Evolutionary conservation across 495 filamentous ascomycete genomes (phyloP).

Genomic region (Lentithecium fluviatile): DNA sequence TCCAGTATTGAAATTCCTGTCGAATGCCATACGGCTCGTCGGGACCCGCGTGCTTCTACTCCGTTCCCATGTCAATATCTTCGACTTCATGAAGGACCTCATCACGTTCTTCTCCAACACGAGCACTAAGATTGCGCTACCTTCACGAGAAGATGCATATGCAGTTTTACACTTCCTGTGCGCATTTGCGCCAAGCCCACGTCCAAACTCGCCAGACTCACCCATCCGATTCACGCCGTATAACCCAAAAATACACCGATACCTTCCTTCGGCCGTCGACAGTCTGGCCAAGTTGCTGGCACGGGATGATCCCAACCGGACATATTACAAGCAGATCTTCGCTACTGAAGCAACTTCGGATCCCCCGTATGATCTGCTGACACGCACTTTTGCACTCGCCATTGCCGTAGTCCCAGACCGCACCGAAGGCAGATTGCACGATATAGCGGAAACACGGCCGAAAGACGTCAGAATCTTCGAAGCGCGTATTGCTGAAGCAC

Average conservation of each 20-base stretch:
- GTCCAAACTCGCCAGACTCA: slow-evolving; percentile 38
- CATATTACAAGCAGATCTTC: slow-evolving; percentile 77
- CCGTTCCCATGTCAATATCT: slow-evolving; percentile 72
- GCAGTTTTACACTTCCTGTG: slow-evolving; percentile 86
- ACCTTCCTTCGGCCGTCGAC: slow-evolving; percentile 86
- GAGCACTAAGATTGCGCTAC: slow-evolving; percentile 73
- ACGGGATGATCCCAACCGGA: slow-evolving; percentile 88
- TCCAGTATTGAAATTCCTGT: slow-evolving; percentile 74
- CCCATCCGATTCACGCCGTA: slow-evolving; percentile 69
- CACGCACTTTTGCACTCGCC: slow-evolving; percentile 82
- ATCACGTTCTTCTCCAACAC: slow-evolving; percentile 86
- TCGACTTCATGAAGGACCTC: slow-evolving; percentile 96
- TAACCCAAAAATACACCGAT: slow-evolving; percentile 76
- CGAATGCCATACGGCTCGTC: slow-evolving; percentile 76
- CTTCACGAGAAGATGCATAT: slow-evolving; percentile 83
- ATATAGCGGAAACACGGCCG: slow-evolving; percentile 9
- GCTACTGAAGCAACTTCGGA: slow-evolving; percentile 61
- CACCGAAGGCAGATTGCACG: slow-evolving; percentile 7
- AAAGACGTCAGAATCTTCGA: slow-evolving; percentile 19
- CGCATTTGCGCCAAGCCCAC: slow-evolving; percentile 81
- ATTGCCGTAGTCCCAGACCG: slow-evolving; percentile 79
- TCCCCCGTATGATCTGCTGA: slow-evolving; percentile 77
- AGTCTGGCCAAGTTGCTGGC: slow-evolving; percentile 88
- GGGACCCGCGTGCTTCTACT: slow-evolving; percentile 88
- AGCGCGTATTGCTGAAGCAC: slow-evolving; percentile 67